phyloP scores from a whole-genome alignment of 2,329 filamentous ascomycete species.

The Fusarium bulbicola region DNA sequence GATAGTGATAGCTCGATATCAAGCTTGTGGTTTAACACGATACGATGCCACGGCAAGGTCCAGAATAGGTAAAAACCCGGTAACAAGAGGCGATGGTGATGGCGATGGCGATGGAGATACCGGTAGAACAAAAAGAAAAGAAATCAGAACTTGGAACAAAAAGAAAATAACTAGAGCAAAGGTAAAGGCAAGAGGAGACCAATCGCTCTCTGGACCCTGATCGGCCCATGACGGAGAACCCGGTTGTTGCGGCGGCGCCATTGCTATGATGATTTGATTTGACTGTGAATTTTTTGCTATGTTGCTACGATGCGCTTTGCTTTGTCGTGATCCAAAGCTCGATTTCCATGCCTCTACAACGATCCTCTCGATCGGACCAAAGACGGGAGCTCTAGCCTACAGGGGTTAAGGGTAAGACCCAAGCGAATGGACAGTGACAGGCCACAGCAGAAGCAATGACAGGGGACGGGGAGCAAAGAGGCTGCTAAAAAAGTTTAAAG shows the following conservation, averaged over 20 bases:
- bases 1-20: not conserved
- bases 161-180: not conserved
- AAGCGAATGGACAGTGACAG: constrained; percentile 4
- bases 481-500: constrained; percentile 1
- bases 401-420: constrained; percentile 26
- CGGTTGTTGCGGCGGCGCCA: constrained; percentile 3
- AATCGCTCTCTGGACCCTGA: constrained; percentile 16
- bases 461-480: not conserved
- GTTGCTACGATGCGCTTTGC: not conserved
- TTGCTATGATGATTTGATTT: constrained; percentile 2
- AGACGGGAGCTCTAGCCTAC: constrained; percentile 30
- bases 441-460: not conserved
- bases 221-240: constrained; percentile 7
- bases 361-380: constrained; percentile 41
- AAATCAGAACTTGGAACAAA: not conserved
- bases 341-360: constrained; percentile 38
- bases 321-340: constrained; percentile 8
- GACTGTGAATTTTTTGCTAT: not conserved
- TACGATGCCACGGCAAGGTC: not conserved
- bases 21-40: not conserved
- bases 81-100: not conserved
- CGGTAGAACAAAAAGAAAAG: not conserved
- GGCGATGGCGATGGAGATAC: not conserved
- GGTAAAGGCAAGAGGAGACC: not conserved
- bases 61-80: not conserved